Base-by-base conservation (phyloP, 345 rosid genomes). In the Rhizophora mangle region DNA sequence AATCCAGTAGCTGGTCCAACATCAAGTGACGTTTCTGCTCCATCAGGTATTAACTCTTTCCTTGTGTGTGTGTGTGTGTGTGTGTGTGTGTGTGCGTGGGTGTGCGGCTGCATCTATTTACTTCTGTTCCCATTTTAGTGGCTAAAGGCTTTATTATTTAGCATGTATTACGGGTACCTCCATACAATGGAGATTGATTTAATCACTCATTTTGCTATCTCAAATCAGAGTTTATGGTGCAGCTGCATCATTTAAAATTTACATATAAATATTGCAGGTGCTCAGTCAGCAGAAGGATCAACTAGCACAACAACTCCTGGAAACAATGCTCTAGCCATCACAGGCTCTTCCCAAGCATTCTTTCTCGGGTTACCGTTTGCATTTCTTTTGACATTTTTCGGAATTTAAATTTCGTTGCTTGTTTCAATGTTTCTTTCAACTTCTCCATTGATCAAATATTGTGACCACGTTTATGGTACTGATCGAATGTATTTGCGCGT, bases 291-390 rank as follows among this genome's bases (percentile, higher is more conserved):
- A 34, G 59, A 1, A 30, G 58, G 56, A 16, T 31, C 49, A 6
- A 66, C 65, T 0, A 30, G 60, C 30, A 32, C 54, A 39, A 64
- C 75, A 64, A 55, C 75, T 43, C 24, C 64, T 3, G 66, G 73
- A 70, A 10, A 9, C 10, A 46, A 58, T 5, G 76, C 76, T 58
- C 24, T 64, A 2, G 37, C 4, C 32, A 34, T 60, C 26, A 34
- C 66, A 2, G 30, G 34, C 27, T 47, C 70, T 8, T 34, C 59
- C 24, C 8, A 10, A 29, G 29, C 54, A 24, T 36, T 72, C 26
- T 18, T 59, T 49, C 9, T 60, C 22, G 75, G 65, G 18, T 65
- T 59, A 4, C 55, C 66, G 6, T 36, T 66, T 51, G 49, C 66
- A 11, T 20, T 51, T 72, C 54, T 66, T 36, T 27, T 52, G 4